A percentile compares a stretch with the other conserved stretches of the same genome.
These are phyloP conservation scores for Corchorus olitorius DNA, from an alignment of 345 rosid genomes.

Conservation along the genomic window DNA sequence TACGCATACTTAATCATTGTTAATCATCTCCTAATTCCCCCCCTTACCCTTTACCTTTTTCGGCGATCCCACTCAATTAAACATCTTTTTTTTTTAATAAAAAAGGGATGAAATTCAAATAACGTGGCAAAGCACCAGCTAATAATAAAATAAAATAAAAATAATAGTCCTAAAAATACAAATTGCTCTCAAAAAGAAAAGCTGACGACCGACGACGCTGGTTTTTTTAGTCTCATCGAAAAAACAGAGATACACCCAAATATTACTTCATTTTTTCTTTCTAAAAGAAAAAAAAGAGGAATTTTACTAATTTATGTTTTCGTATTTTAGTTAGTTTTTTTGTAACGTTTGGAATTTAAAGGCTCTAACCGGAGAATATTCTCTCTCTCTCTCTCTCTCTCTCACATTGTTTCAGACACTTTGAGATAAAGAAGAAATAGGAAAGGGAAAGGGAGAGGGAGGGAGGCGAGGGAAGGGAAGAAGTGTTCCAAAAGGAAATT, in stretches of 20 bases:
- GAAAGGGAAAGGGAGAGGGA: background rate
- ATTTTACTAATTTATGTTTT: background rate
- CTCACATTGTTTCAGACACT: background rate
- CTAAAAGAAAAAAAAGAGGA: no score
- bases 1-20: no score
- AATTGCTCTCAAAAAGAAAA: no score
- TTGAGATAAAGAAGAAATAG: background rate
- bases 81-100: background rate
- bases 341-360: background rate
- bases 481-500: conserved; percentile 34
- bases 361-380: conserved; percentile 24
- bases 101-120: no score
- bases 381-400: conserved; percentile 17
- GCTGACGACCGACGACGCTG: background rate
- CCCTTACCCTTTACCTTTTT: no score
- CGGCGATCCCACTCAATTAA: no score
- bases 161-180: background rate
- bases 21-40: no score
- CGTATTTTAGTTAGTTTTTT: no score
- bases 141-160: background rate
- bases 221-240: background rate
- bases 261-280: no score
- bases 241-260: no score
- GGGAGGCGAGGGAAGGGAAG: conserved; percentile 15
- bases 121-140: background rate